These are phyloP conservation scores for Aphanoascus verrucosus DNA, from an alignment of 2,329 filamentous ascomycete genomes.

Conservation along the genomic window DNA sequence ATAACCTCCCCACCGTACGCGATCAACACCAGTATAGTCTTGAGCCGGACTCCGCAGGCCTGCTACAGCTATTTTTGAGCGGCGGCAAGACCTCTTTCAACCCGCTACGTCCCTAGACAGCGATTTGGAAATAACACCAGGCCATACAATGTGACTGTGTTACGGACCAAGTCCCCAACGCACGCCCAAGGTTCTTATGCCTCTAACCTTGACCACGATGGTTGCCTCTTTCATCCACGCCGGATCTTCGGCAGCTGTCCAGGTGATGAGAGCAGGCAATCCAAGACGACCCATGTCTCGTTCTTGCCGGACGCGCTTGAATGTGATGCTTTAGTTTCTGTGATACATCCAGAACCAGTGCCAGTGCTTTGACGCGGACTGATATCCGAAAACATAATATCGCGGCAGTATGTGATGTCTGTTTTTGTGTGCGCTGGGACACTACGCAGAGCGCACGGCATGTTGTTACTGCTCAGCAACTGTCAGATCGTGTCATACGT, in stretches of 20 bases:
- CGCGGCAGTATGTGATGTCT: not conserved
- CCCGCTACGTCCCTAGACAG: not conserved
- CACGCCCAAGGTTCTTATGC: not conserved
- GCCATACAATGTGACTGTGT: not conserved
- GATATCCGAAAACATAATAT: not conserved
- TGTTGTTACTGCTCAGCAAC: not conserved
- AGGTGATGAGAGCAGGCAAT: not conserved
- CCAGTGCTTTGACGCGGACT: not conserved
- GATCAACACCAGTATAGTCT: not conserved
- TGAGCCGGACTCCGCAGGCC: not conserved
- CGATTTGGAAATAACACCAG: not conserved
- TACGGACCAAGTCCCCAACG: not conserved
- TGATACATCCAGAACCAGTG: not conserved
- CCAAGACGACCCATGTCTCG: not conserved
- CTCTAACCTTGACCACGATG: not conserved
- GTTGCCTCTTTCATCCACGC: not conserved
- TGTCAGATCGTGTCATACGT: not conserved
- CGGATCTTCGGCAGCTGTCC: not conserved
- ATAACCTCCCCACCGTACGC: not conserved
- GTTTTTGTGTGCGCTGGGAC: not conserved
- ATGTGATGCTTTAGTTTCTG: not conserved
- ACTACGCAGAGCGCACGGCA: not conserved
- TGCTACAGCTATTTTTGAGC: not conserved
- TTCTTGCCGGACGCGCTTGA: not conserved
- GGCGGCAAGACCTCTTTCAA: not conserved